Percentiles rank a stretch among this genome's conserved stretches.
phyloP scores from a whole-genome alignment of 768 basidiomycete genomes.

The Hygrophoropsis aurantiaca region DNA sequence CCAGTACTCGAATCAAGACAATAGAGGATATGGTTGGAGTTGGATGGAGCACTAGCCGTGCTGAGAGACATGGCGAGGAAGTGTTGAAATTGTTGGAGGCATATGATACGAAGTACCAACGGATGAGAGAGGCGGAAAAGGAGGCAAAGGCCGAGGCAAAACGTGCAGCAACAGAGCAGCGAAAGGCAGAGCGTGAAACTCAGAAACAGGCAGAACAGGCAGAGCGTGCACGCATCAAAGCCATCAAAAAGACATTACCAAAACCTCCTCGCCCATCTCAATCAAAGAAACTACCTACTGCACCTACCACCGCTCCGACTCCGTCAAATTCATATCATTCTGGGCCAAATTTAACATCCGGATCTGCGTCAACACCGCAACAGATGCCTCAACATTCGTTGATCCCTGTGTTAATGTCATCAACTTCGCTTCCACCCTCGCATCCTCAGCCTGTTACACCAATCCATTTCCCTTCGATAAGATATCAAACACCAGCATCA shows the following conservation, averaged over 20 bases:
- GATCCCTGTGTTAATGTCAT: too few species aligned
- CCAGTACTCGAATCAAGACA: conserved; percentile 5
- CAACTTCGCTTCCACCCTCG: too few species aligned
- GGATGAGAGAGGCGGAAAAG: conserved; percentile 7
- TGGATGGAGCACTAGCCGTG: conserved; percentile 9
- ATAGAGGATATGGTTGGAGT: conserved; percentile 9
- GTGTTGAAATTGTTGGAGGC: conserved; percentile 15
- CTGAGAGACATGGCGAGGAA: conserved; percentile 16
- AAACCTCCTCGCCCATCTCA: neutral
- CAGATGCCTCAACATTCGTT: too few species aligned
- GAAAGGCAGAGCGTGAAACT: neutral
- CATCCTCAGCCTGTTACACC: too few species aligned
- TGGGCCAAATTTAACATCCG: too few species aligned
- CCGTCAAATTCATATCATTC: too few species aligned
- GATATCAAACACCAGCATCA: too few species aligned
- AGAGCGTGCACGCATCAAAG: neutral
- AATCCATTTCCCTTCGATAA: too few species aligned
- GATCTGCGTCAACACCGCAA: too few species aligned
- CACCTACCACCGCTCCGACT: too few species aligned
- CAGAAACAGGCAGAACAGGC: neutral
- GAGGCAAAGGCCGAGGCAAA: conserved; percentile 2
- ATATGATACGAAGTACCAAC: conserved; percentile 6
- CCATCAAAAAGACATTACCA: neutral
- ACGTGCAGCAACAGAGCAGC: neutral
- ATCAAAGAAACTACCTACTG: neutral